These are phyloP conservation scores for Vanderwaltozyma verrucispora DNA, from an alignment of 805 yeast genomes.

Conservation along the genomic window DNA sequence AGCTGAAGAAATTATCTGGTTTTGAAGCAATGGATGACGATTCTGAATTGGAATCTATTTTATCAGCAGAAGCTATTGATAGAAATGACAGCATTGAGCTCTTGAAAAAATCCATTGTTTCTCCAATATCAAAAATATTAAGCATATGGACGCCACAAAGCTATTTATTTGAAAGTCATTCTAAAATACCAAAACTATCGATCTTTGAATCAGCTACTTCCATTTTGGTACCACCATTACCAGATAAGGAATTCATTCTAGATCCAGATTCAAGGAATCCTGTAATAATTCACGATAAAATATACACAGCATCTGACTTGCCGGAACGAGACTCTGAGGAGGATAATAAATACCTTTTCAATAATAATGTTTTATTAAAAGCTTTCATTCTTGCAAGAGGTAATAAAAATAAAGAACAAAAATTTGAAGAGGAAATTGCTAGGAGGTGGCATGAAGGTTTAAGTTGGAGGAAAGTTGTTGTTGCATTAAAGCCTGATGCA, in stretches of 20 bases:
- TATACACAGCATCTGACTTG: constrained; percentile 43
- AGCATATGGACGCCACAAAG: constrained; percentile 31
- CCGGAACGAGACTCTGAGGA: constrained; percentile 26
- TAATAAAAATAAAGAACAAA: constrained; percentile 58
- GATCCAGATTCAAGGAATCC: constrained; percentile 51
- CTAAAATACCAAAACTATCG: constrained; percentile 50
- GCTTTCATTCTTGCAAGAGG: constrained; percentile 17
- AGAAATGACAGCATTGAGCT: not conserved
- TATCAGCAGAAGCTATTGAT: not conserved
- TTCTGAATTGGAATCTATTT: not conserved
- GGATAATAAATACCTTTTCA: constrained; percentile 9
- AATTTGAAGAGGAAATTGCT: constrained; percentile 78
- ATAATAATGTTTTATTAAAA: constrained; percentile 26
- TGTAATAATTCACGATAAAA: constrained; percentile 58
- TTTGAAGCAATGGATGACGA: not conserved
- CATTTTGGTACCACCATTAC: constrained; percentile 59
- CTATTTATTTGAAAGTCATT: constrained; percentile 7
- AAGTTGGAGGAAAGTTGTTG: constrained; percentile 88
- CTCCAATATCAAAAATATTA: constrained; percentile 38
- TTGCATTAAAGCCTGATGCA: constrained; percentile 81
- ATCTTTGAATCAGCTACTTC: constrained; percentile 61
- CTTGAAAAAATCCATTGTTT: constrained; percentile 23
- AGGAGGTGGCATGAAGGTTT: constrained; percentile 75
- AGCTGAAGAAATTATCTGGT: constrained; percentile 20
- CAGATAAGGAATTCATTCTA: constrained; percentile 47